Evolutionary conservation across 176 grass and related monocot species (phyloP), one percentile per base, ranked within the genome.

Genomic region (Bothriochloa decipiens): DNA sequence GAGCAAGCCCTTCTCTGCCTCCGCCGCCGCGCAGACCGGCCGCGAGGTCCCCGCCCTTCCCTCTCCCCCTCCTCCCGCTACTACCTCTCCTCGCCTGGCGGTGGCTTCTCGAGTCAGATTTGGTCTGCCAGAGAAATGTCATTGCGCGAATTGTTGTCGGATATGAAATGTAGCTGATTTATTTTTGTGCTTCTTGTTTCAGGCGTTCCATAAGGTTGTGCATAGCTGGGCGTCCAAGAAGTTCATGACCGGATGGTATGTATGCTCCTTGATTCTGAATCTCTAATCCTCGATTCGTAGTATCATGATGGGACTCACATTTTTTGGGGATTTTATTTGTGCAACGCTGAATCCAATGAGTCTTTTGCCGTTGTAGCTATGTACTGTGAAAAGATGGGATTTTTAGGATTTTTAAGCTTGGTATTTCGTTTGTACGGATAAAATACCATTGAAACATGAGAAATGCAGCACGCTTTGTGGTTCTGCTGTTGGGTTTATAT

Each of bases 221-320:
- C 91, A 90, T 57, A 93, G 88, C 73, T 93, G 91, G 94, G 91
- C 94, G 66, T 91, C 91, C 41, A 97, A 97, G 76, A 97, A 91
- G 85, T 97, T 93, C 67, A 97, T 93, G 91, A 97, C 94, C 46
- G 91, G 91, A 88, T 90, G 88, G 91, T 93, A 87, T 70, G 70
- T 70, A 65, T 81, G 14, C 45, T 78, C 35, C 4, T 15, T 81
- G 64, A 27, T 66, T 65, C 5, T 41, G 17, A 45, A 18, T 35
- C 27, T 72, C 18, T 58, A 58, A 32, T 43, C 64, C 47, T 77
- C 62, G 11, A 22, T 47, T 68, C 26, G 33, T 42, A 4, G 17
- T 9, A 4, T 57, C 73, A 9, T 4, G 8, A 61, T 11, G 57
- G 57, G 3, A 25, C 9, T 61, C 57, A 4, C 22, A 62, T 26